Evolutionary conservation across 192 early-diverging fungal species (phyloP), one percentile per base, ranked within the genome.

Genomic region (Coemansia sp.): DNA sequence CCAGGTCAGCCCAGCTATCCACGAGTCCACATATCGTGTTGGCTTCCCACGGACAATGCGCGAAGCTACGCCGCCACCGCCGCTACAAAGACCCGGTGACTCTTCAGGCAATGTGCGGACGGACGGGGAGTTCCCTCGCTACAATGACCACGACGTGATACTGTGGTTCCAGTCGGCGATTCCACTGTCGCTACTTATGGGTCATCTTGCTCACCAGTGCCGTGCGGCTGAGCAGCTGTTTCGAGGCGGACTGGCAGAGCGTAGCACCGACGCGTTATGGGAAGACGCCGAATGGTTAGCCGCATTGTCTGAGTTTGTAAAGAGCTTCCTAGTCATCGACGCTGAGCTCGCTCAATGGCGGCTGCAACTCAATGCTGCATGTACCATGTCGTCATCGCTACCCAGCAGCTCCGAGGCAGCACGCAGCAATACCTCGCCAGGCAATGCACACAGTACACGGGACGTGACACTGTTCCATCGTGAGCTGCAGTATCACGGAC

Each of bases 91-190:
- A 60, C 16, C 43, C 14, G 24, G 39, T 18, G 49, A 49, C 20
- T 2, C 59, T 10, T 32, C 49, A 19, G 22, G 35, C 39, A 27
- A 3, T 38, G 8, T 29, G 37, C 29, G 13, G 27, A 14, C 59
- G 3, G 65, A 75, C 51, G 62, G 68, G 11, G 78, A 70, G 45
- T 75, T 81, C 29, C 70, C 69, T n/a, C 69, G 78, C 23, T 81
- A 81, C 67, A 61, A 73, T 52, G 78, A 81, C 66, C 74, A 75
- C 69, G 78, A 81, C 53, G 78, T 81, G 16, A 72, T 81, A 8
- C 59, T 81, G 57, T 81, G 78, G 78, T 81, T 75, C 64, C 78
- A 81, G 54, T 81, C 73, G 1, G 70, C 73, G 22, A 81, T 81
- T 51, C 78, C 78, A 57, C 61, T 81, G 38, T 81, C 78, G 63